phyloP scores from a whole-genome alignment of 495 filamentous ascomycete species.

The Penicillium atrosanguineum region DNA sequence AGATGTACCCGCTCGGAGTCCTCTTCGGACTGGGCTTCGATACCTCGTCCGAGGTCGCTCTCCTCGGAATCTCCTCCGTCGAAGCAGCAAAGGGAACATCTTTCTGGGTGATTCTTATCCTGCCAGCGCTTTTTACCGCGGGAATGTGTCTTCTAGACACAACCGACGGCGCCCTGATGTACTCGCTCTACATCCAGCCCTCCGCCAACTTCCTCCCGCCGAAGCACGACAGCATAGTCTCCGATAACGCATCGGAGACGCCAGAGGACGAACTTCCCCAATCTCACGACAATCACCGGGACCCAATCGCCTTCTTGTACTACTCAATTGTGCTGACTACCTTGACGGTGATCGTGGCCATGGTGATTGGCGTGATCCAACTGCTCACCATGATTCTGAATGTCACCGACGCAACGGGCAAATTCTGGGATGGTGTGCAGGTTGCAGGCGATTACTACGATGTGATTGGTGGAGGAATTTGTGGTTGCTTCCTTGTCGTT shows the following conservation, averaged over 20 bases:
- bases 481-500: constrained; percentile 75
- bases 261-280: constrained; percentile 24
- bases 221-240: constrained; percentile 19
- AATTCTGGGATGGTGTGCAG: constrained; percentile 84
- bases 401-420: constrained; percentile 67
- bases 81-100: constrained; percentile 81
- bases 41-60: constrained; percentile 89
- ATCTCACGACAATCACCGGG: constrained; percentile 48
- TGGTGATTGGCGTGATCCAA: constrained; percentile 83
- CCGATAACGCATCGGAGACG: constrained; percentile 13
- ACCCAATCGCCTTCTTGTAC: constrained; percentile 84
- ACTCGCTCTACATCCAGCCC: constrained; percentile 79
- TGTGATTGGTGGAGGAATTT: constrained; percentile 81
- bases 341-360: constrained; percentile 83
- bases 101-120: constrained; percentile 93
- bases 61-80: constrained; percentile 85
- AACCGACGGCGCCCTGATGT: constrained; percentile 91
- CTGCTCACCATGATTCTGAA: constrained; percentile 72
- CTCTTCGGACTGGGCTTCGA: constrained; percentile 95
- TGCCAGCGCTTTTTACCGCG: constrained; percentile 86
- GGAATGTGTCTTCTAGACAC: constrained; percentile 93
- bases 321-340: constrained; percentile 88
- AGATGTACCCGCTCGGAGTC: constrained; percentile 90
- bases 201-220: constrained; percentile 44
- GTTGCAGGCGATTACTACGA: constrained; percentile 79